phyloP scores from a whole-genome alignment of 2,329 filamentous ascomycete genomes.

The Ascochyta pisi region DNA sequence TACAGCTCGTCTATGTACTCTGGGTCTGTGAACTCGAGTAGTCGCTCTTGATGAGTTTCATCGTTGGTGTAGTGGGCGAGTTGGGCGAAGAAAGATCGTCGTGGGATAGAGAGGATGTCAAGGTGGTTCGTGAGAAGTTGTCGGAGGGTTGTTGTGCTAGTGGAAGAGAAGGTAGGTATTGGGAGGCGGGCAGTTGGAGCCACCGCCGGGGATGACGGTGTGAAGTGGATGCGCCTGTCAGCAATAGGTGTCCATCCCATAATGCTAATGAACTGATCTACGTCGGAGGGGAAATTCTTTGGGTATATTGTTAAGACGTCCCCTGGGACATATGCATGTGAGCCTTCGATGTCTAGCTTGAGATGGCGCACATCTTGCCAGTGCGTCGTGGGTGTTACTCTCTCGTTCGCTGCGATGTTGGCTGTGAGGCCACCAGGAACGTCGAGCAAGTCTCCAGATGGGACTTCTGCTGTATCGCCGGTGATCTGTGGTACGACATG shows the following conservation, averaged over 20 bases:
- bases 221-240: slow-evolving; percentile 69
- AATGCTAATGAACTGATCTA: slow-evolving; percentile 75
- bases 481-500: slow-evolving; percentile 6
- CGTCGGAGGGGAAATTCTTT: slow-evolving; percentile 84
- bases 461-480: slow-evolving; percentile 23
- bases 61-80: slow-evolving; percentile 79
- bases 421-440: slow-evolving; percentile 65
- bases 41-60: slow-evolving; percentile 75
- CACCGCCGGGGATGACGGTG: slow-evolving; percentile 40
- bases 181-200: slow-evolving; percentile 49
- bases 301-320: slow-evolving; percentile 84
- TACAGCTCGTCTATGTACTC: slow-evolving; percentile 89
- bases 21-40: slow-evolving; percentile 82
- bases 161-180: slow-evolving; percentile 48
- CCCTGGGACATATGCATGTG: slow-evolving; percentile 68
- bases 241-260: slow-evolving; percentile 81
- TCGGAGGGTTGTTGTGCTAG: slow-evolving; percentile 67
- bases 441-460: slow-evolving; percentile 59
- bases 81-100: slow-evolving; percentile 81
- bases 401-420: slow-evolving; percentile 68
- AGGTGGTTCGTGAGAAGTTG: slow-evolving; percentile 80
- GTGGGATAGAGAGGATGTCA: slow-evolving; percentile 88
- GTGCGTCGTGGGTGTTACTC: slow-evolving; percentile 77
- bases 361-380: slow-evolving; percentile 94
- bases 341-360: slow-evolving; percentile 59